Conservation (phyloP, 2,329 filamentous ascomycete species). For the Ophiostoma sp. region DNA sequence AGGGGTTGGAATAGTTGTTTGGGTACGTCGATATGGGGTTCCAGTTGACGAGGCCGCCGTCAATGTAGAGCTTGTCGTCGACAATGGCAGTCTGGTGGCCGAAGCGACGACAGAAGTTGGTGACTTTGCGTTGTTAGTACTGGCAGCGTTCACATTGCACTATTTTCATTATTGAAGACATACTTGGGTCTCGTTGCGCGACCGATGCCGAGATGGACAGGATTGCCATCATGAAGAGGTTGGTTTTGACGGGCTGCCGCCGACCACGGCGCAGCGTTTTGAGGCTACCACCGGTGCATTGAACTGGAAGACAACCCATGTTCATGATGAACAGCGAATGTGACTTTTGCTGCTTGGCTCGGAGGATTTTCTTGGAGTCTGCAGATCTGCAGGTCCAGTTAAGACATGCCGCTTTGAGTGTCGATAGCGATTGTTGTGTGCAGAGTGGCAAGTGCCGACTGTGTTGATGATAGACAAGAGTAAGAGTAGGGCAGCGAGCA, state of each 20-base stretch:
- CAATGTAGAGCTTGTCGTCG: conserved; percentile 56
- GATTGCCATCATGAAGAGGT: not conserved
- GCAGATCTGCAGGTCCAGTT: not conserved
- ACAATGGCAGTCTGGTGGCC: conserved; percentile 58
- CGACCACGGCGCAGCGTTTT: not conserved
- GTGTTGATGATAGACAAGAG: not conserved
- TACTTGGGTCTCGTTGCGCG: conserved; percentile 24
- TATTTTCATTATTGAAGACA: conserved; percentile 31
- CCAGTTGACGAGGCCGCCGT: conserved; percentile 56
- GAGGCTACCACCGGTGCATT: not conserved
- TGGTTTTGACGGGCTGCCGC: not conserved
- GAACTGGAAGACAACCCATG: not conserved
- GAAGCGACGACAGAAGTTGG: conserved; percentile 50
- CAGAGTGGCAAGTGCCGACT: not conserved
- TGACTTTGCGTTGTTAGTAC: conserved; percentile 37
- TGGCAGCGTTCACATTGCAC: not conserved
- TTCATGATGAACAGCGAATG: not conserved
- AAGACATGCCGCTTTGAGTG: not conserved
- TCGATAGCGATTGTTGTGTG: not conserved
- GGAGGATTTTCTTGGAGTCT: not conserved
- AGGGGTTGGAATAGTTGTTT: conserved; percentile 52
- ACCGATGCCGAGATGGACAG: not conserved
- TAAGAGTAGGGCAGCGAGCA: not conserved
- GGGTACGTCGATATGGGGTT: conserved; percentile 45
- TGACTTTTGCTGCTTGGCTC: not conserved